Conservation (phyloP, 176 grass and related monocot species). For the Poa pratensis region DNA sequence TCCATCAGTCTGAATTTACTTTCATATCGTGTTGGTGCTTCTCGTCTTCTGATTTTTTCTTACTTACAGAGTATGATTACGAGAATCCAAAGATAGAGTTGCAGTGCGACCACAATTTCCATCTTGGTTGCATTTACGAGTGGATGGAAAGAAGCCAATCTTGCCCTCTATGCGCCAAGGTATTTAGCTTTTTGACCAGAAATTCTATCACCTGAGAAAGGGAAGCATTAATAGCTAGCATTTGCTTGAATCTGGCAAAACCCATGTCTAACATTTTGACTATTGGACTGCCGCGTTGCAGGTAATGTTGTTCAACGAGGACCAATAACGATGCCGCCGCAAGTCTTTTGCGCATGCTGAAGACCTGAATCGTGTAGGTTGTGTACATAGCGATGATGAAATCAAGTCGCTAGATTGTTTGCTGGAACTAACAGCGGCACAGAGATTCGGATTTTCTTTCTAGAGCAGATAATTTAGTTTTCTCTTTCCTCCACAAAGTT, state of each 20-base stretch:
- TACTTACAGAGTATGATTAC: neutral
- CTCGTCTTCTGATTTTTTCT: conserved; percentile 4
- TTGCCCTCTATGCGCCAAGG: conserved; percentile 73
- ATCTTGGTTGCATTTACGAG: conserved; percentile 27
- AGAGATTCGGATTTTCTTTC: conserved; percentile 14
- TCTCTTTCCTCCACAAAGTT: neutral
- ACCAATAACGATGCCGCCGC: conserved; percentile 35
- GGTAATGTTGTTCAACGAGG: conserved; percentile 67
- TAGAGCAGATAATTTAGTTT: conserved; percentile 21
- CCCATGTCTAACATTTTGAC: neutral
- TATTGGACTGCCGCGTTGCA: neutral
- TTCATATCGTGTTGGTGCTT: neutral
- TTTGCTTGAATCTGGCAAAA: conserved; percentile 2
- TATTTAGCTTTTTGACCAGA: conserved; percentile 42
- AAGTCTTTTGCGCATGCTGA: conserved; percentile 21
- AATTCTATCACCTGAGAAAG: conserved; percentile 30
- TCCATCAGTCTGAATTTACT: neutral
- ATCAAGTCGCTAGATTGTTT: conserved; percentile 40
- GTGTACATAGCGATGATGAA: conserved; percentile 48
- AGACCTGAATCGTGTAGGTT: conserved; percentile 26
- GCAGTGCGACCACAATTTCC: no score
- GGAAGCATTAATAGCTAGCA: neutral
- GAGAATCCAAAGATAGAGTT: no score
- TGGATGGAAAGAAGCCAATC: conserved; percentile 90
- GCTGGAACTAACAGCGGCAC: conserved; percentile 32